A percentile compares a stretch with the other conserved stretches of the same genome.
These are phyloP conservation scores for Leptographium procerum DNA, from an alignment of 2,329 filamentous ascomycete genomes.

Conservation along the genomic window DNA sequence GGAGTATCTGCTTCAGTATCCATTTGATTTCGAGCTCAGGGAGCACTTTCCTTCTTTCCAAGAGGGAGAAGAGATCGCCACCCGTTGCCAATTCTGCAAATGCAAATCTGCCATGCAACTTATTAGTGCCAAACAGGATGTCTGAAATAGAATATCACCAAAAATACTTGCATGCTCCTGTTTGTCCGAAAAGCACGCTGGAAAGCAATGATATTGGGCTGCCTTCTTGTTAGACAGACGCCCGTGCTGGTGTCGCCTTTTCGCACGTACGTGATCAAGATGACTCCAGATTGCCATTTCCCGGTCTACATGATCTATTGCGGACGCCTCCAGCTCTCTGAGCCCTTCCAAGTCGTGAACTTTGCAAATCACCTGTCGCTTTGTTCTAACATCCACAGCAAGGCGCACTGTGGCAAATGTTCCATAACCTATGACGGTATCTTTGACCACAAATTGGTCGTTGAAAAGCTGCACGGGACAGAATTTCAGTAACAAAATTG, in stretches of 20 bases:
- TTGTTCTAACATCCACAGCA: conserved; percentile 37
- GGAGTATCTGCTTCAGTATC: conserved; percentile 36
- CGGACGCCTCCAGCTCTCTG: conserved; percentile 11
- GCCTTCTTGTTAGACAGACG: conserved; percentile 1
- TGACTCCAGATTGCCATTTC: conserved; percentile 43
- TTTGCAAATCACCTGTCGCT: conserved; percentile 58
- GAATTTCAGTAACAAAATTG: conserved; percentile 5
- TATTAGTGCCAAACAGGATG: conserved; percentile 3
- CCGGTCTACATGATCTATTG: conserved; percentile 28
- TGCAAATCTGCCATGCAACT: conserved; percentile 30
- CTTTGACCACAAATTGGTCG: conserved; percentile 34
- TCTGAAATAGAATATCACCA: too few species aligned
- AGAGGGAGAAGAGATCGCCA: conserved; percentile 40
- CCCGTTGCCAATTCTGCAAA: conserved; percentile 47
- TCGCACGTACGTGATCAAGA: conserved; percentile 37
- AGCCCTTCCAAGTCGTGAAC: conserved; percentile 38
- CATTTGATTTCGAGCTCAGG: conserved; percentile 31
- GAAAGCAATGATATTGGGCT: conserved; percentile 45
- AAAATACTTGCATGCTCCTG: conserved; percentile 30
- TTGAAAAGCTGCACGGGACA: conserved; percentile 28
- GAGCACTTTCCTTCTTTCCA: conserved; percentile 24
- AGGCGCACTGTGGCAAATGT: conserved; percentile 42
- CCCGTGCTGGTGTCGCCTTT: neutral
- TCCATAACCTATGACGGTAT: conserved; percentile 41
- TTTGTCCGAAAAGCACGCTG: conserved; percentile 37